Evolutionary conservation across 2,329 filamentous ascomycete species (phyloP), one percentile per base, ranked within the genome.

Genomic region (Beauveria pseudobassiana): DNA sequence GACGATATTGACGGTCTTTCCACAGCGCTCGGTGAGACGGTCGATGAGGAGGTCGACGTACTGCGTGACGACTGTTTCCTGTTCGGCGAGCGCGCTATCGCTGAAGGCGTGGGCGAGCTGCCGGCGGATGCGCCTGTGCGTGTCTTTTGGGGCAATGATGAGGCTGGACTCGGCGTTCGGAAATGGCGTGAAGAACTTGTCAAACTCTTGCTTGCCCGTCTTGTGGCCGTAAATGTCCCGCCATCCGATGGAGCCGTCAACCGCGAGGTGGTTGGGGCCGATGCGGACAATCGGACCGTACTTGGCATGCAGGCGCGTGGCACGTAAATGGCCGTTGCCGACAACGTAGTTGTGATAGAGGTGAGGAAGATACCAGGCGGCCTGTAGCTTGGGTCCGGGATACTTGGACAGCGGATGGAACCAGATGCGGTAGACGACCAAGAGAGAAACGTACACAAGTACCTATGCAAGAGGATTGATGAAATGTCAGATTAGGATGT

Each of bases 241-340:
- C 73, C 77, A 82, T 0, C 61, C 69, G 4, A 69, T 61, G 16
- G 64, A 63, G 42, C 69, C 69, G 20, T 70, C 69, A 43, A 78
- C 72, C 2, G 74, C 71, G 2, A 81, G 68, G 18, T 74, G 69
- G 20, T 74, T 72, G 0, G 78, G 78, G 0, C 70, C 72, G n/a
- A 77, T 69, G 1, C 78, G 74, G 14, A 81, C 71, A 1, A 78
- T 70, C 18, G 70, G 65, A 10, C 70, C 71, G 49, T 72, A 73
- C 48, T 67, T 67, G 14, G 58, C 64, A 34, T 72, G 69, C 12
- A 68, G n/a, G 62, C 53, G 61, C 66, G 14, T 57, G 1, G 69
- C 69, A 14, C 42, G 45, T 22, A 48, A 14, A 14, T 48, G 45
- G 12, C 45, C 45, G 22, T 26, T 24, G 6, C 45, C 45, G 5